Percentiles rank a stretch among this genome's conserved stretches.
These are phyloP conservation scores for Fusarium sp. DNA, from an alignment of 2,329 filamentous ascomycete genomes.

Conservation along the genomic window DNA sequence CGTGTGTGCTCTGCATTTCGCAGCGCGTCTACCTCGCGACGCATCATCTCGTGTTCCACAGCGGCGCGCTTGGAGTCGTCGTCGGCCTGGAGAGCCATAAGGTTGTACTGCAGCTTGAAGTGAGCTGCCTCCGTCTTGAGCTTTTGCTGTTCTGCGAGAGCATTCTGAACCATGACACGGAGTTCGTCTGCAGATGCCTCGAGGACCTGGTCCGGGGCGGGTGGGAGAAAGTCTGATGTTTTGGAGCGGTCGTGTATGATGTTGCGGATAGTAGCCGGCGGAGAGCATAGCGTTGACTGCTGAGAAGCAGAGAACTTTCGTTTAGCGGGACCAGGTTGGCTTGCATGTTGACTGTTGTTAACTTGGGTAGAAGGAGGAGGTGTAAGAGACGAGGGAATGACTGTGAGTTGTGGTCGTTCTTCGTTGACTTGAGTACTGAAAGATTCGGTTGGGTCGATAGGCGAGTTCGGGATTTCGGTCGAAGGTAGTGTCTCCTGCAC, in stretches of 20 bases:
- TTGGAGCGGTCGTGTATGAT: constrained; percentile 49
- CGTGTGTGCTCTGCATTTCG: constrained; percentile 78
- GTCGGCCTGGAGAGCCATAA: constrained; percentile 84
- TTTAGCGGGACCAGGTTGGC: constrained; percentile 41
- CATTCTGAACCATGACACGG: constrained; percentile 65
- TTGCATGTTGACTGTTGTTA: constrained; percentile 49
- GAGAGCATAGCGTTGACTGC: constrained; percentile 63
- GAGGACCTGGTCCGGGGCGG: constrained; percentile 62
- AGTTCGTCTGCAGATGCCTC: constrained; percentile 68
- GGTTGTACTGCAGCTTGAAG: constrained; percentile 88
- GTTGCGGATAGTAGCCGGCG: constrained; percentile 62
- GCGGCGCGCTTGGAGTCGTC: constrained; percentile 88
- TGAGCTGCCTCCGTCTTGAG: constrained; percentile 87
- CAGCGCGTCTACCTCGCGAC: constrained; percentile 86
- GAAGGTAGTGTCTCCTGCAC: constrained; percentile 69
- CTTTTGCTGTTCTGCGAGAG: constrained; percentile 67
- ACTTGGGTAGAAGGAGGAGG: constrained; percentile 68
- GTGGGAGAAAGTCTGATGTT: constrained; percentile 59
- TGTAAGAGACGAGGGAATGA: constrained; percentile 69
- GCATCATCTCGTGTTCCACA: constrained; percentile 92
- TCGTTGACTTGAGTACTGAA: constrained; percentile 65
- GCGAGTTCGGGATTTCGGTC: constrained; percentile 67
- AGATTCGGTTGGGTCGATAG: constrained; percentile 61
- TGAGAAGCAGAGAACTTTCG: constrained; percentile 57
- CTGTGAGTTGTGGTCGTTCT: constrained; percentile 56